These are phyloP conservation scores for Xylaria longipes DNA, from an alignment of 495 filamentous ascomycete species.

Conservation along the genomic window DNA sequence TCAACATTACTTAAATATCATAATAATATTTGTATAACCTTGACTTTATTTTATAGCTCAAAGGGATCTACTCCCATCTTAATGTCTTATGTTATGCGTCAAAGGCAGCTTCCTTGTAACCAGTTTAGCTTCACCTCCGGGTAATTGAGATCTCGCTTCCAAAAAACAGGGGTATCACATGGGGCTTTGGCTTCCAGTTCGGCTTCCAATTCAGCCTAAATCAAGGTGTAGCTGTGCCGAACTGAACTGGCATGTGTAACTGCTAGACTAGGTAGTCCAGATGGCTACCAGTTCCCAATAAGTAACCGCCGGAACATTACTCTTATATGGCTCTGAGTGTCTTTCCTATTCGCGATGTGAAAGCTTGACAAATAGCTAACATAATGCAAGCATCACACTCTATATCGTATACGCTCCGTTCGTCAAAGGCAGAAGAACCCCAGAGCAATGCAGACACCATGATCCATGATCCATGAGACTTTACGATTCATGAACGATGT, in stretches of 20 bases:
- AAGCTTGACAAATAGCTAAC: constrained; percentile 1
- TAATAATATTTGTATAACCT: neutral
- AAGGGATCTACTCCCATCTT: neutral
- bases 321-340: neutral
- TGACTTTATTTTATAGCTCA: neutral
- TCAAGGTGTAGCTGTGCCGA: constrained; percentile 9
- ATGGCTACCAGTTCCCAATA: neutral
- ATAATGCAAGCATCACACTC: neutral
- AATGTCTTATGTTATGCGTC: neutral
- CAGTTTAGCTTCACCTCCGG: neutral
- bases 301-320: neutral
- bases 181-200: neutral
- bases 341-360: neutral
- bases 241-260: neutral
- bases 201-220: constrained; percentile 15
- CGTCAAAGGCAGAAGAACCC: neutral
- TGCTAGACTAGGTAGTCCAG: neutral
- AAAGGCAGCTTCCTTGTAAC: neutral
- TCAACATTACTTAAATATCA: neutral
- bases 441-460: neutral
- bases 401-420: neutral
- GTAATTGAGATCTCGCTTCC: constrained; percentile 3
- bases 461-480: neutral
- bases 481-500: neutral
- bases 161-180: constrained; percentile 2